phyloP scores from a whole-genome alignment of 2,329 filamentous ascomycete genomes.

The Fusarium domesticum region DNA sequence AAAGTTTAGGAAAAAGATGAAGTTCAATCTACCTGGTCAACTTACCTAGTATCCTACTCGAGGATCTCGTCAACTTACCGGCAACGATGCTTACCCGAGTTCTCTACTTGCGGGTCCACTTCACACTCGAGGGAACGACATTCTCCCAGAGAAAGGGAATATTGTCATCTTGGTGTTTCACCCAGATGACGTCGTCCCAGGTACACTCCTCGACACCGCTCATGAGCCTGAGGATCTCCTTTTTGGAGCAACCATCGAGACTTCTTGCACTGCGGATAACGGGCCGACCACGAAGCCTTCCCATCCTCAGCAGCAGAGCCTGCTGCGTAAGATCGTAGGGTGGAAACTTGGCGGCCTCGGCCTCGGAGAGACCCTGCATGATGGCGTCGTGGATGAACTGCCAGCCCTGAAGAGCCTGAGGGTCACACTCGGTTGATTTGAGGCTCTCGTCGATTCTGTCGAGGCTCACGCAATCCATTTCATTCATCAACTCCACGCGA shows the following conservation, averaged over 20 bases:
- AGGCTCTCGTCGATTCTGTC: neutral
- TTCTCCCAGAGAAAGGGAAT: too few species aligned
- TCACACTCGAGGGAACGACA: too few species aligned
- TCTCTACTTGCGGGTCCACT: too few species aligned
- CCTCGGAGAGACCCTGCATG: neutral
- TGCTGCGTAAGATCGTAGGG: slow-evolving; percentile 6
- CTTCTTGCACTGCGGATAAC: slow-evolving; percentile 1
- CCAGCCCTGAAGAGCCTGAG: slow-evolving; percentile 12
- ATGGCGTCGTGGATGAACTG: slow-evolving; percentile 11
- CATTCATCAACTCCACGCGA: too few species aligned
- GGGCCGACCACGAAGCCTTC: neutral
- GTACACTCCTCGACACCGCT: slow-evolving; percentile 10
- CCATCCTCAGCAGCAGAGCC: slow-evolving; percentile 9
- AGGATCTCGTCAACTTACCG: neutral
- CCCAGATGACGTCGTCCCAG: slow-evolving; percentile 29
- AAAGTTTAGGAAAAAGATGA: neutral
- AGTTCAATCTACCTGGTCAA: neutral
- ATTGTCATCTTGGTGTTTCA: slow-evolving; percentile 11
- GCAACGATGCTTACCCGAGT: neutral
- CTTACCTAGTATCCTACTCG: neutral
- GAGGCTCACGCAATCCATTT: too few species aligned
- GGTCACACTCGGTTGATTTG: too few species aligned
- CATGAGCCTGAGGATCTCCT: slow-evolving; percentile 15
- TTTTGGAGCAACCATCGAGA: slow-evolving; percentile 11
- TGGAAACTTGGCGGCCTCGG: slow-evolving; percentile 1